These are phyloP conservation scores for Apiotrichum mycotoxinovorans DNA, from an alignment of 1,284 basidiomycete genomes.

Conservation along the genomic window DNA sequence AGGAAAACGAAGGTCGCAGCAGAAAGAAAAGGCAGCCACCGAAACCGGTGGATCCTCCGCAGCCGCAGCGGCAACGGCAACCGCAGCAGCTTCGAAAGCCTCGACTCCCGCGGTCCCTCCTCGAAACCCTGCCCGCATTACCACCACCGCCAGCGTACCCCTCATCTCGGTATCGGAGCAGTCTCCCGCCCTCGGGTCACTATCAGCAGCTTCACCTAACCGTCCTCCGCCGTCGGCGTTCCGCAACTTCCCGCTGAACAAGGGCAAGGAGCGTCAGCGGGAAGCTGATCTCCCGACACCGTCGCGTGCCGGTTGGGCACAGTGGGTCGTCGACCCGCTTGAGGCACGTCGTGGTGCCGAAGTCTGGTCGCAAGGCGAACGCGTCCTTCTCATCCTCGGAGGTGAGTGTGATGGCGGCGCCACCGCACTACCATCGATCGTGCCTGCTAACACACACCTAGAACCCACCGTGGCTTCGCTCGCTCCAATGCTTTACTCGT, in stretches of 20 bases:
- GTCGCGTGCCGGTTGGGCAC: slow-evolving; percentile 11
- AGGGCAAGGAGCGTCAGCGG: slow-evolving; percentile 14
- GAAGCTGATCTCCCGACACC: slow-evolving; percentile 5
- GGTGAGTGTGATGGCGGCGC: slow-evolving; percentile 19
- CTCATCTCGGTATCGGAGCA: slow-evolving; percentile 6
- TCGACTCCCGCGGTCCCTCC: not conserved
- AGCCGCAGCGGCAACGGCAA: not conserved
- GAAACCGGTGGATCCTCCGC: not conserved
- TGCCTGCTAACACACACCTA: not conserved
- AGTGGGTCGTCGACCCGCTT: slow-evolving; percentile 32
- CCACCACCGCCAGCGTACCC: not conserved
- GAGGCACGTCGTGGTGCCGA: slow-evolving; percentile 27
- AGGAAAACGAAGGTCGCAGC: not conserved
- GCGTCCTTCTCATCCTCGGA: slow-evolving; percentile 37
- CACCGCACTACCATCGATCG: not conserved
- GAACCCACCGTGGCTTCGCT: slow-evolving; percentile 14
- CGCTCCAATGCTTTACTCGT: slow-evolving; percentile 35
- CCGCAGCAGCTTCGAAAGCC: not conserved
- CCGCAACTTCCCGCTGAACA: slow-evolving; percentile 6
- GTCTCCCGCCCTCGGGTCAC: too few species aligned
- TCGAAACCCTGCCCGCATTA: not conserved
- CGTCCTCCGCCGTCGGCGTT: slow-evolving; percentile 14
- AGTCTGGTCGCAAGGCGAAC: slow-evolving; percentile 24
- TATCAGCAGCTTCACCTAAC: not conserved
- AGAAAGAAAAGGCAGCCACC: too few species aligned